Conservation (phyloP, 2,329 filamentous ascomycete genomes). For the Cytospora mali region DNA sequence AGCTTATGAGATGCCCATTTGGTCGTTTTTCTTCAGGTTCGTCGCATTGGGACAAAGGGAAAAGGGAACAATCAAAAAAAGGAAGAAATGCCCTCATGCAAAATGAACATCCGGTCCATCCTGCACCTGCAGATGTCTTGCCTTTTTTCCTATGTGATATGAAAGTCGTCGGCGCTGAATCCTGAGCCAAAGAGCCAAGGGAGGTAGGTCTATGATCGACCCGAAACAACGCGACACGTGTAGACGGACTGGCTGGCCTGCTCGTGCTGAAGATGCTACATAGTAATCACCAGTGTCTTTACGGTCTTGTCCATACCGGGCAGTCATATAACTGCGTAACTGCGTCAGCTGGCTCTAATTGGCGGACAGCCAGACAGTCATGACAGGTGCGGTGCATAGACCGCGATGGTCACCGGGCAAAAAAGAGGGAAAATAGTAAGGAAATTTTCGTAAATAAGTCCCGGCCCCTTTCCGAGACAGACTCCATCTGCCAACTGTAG, state of each 20-base stretch:
- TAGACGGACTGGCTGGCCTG: too few relatives aligned
- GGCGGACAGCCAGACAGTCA: neutral
- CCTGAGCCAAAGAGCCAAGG: too few relatives aligned
- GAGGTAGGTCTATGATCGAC: neutral
- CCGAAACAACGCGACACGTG: neutral
- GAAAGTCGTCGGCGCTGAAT: neutral
- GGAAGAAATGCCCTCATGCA: conserved; percentile 26
- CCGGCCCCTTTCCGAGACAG: neutral
- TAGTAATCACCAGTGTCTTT: too few relatives aligned
- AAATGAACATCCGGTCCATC: conserved; percentile 28
- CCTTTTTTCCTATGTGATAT: neutral
- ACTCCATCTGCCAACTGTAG: too few relatives aligned
- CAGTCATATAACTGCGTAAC: neutral
- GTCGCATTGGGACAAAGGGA: conserved; percentile 27
- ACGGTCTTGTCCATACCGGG: neutral
- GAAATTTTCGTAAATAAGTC: neutral
- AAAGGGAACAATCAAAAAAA: conserved; percentile 28
- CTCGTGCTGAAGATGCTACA: too few relatives aligned
- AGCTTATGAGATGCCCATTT: conserved; percentile 23
- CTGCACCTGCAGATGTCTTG: conserved; percentile 4
- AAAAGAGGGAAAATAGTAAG: neutral
- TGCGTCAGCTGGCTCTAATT: neutral
- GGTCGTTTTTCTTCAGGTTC: conserved; percentile 24
- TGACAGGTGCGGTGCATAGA: neutral
- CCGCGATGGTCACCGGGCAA: neutral